Percentiles rank a stretch among this genome's conserved stretches.
Evolutionary conservation across 371 early-diverging fungal species (phyloP).

Genomic region (Mortierella sp.): DNA sequence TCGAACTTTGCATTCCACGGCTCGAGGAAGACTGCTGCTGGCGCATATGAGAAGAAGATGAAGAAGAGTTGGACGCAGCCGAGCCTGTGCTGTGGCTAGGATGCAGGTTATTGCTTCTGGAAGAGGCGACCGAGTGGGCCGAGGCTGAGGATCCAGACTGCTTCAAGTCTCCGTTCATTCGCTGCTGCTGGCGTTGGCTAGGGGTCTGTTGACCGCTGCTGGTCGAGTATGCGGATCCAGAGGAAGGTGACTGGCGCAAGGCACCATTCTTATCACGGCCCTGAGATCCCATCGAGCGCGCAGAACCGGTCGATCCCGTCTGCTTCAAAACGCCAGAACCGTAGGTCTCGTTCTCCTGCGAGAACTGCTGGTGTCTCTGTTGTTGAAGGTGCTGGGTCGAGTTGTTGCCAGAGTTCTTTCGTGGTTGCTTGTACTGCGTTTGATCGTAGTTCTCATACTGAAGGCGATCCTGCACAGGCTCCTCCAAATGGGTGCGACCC

Average conservation of each 20-base stretch:
- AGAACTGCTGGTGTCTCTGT: slow-evolving; percentile 35
- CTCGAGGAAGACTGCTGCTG: slow-evolving; percentile 13
- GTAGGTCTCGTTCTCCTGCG: slow-evolving; percentile 13
- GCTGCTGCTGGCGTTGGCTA: slow-evolving; percentile 32
- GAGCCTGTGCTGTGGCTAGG: slow-evolving; percentile 30
- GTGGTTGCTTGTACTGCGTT: slow-evolving; percentile 38
- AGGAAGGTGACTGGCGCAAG: slow-evolving; percentile 33
- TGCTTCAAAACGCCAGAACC: slow-evolving; percentile 28
- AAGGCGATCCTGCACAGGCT: slow-evolving; percentile 43
- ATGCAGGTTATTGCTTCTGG: slow-evolving; percentile 18
- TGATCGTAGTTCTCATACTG: slow-evolving; percentile 35
- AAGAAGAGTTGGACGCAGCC: slow-evolving; percentile 14
- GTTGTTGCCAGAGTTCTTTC: slow-evolving; percentile 39
- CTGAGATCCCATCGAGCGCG: slow-evolving; percentile 38
- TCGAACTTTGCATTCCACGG: slow-evolving; percentile 37
- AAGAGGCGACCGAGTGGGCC: slow-evolving; percentile 19
- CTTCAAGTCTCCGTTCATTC: slow-evolving; percentile 38
- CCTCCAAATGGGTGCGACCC: slow-evolving; percentile 40
- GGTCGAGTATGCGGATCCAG: slow-evolving; percentile 33
- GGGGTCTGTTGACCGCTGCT: slow-evolving; percentile 29
- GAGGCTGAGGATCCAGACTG: slow-evolving; percentile 48
- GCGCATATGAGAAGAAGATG: slow-evolving; percentile 20
- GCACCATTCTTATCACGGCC: slow-evolving; percentile 6
- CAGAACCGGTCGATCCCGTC: slow-evolving; percentile 42
- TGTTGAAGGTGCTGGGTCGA: slow-evolving; percentile 19